Conservation (phyloP, 2,329 filamentous ascomycete species). For the Aspergillus sp. region DNA sequence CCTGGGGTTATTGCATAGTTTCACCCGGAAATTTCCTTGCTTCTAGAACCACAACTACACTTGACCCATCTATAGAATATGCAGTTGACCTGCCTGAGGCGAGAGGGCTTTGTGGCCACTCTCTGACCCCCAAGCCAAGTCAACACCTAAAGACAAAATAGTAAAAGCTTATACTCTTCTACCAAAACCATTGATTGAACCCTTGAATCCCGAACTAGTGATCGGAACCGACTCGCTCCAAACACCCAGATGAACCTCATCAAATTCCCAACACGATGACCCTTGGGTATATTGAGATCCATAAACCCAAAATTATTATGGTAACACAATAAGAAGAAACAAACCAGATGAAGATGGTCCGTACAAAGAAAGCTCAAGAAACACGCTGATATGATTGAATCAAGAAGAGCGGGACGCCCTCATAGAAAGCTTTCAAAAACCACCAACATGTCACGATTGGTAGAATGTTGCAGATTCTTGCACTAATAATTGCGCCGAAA, state of each 20-base stretch:
- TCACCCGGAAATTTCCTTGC: background rate
- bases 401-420: background rate
- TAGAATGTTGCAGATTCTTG: slow-evolving; percentile 47
- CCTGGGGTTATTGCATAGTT: background rate
- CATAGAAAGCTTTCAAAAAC: background rate
- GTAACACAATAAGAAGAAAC: background rate
- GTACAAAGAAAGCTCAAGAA: background rate
- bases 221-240: slow-evolving; percentile 7
- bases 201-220: background rate
- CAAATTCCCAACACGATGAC: slow-evolving; percentile 6
- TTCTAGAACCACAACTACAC: background rate
- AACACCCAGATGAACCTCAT: slow-evolving; percentile 13
- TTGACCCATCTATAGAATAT: background rate
- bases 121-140: background rate
- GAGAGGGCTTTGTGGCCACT: background rate
- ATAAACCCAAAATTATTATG: slow-evolving; percentile 5
- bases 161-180: background rate
- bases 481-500: slow-evolving; percentile 42
- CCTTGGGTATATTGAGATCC: slow-evolving; percentile 15
- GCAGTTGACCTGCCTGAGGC: background rate
- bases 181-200: background rate
- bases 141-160: background rate
- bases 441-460: slow-evolving; percentile 29
- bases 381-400: slow-evolving; percentile 1
- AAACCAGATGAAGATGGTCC: background rate